Percentiles rank a stretch among this genome's conserved stretches.
phyloP scores from a whole-genome alignment of 306 rosid species.

The Cicer cuneatum region DNA sequence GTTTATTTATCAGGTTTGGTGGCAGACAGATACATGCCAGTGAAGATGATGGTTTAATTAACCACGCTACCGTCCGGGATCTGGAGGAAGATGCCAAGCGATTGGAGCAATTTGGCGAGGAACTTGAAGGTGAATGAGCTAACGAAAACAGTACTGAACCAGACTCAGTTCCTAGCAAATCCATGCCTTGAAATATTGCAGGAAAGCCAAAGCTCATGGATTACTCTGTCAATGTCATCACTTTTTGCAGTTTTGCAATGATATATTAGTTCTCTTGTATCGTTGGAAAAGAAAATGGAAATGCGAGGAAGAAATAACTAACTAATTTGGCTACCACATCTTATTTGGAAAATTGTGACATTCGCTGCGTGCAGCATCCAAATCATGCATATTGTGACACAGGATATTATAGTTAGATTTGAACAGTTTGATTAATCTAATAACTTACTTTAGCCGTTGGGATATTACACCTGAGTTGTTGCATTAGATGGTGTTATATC shows the following conservation, averaged over 20 bases:
- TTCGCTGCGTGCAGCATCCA: constrained; percentile 9
- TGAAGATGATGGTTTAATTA: constrained; percentile 79
- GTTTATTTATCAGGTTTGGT: constrained; percentile 71
- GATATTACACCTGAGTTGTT: neutral
- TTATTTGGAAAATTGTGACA: constrained; percentile 30
- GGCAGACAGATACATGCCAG: constrained; percentile 91
- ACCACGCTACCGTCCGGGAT: constrained; percentile 79
- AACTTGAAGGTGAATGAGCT: constrained; percentile 82
- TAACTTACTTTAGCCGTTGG: constrained; percentile 26
- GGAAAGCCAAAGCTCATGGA: constrained; percentile 33
- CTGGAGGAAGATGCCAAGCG: constrained; percentile 72
- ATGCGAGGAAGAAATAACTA: constrained; percentile 30
- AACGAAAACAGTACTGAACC: constrained; percentile 1
- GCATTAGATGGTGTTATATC: neutral
- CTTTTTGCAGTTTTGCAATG: constrained; percentile 40
- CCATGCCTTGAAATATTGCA: constrained; percentile 26
- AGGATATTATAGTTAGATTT: constrained; percentile 16
- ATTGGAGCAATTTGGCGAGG: constrained; percentile 86
- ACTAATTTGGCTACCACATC: constrained; percentile 31
- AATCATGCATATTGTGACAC: constrained; percentile 24
- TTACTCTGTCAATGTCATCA: constrained; percentile 23
- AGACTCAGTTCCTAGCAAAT: constrained; percentile 19
- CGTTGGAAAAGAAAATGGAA: constrained; percentile 17
- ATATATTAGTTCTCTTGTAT: constrained; percentile 28
- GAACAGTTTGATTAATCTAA: constrained; percentile 12